Percentiles rank a stretch among this genome's conserved stretches.
phyloP scores from a whole-genome alignment of 176 grass and related monocot species.

The Oryza officinalis region DNA sequence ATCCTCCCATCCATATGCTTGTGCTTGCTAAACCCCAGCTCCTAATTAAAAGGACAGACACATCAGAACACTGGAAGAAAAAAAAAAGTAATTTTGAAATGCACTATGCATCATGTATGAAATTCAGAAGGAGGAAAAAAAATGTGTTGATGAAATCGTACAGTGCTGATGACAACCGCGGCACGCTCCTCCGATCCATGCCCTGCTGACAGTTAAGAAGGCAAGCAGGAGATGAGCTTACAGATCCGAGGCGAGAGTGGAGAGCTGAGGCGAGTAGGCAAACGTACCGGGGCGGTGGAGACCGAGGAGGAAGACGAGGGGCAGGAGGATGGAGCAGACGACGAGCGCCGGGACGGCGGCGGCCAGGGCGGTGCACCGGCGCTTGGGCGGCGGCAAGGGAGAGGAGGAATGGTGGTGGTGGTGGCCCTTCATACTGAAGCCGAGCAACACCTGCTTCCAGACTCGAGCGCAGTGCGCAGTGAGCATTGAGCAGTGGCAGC shows the following conservation, averaged over 20 bases:
- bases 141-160: background rate
- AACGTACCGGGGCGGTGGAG: conserved; percentile 59
- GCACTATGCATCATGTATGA: background rate
- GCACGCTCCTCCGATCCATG: conserved; percentile 48
- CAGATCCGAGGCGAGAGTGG: conserved; percentile 19
- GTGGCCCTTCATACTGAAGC: conserved; percentile 50
- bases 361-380: conserved; percentile 57
- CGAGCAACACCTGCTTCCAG: too few species aligned
- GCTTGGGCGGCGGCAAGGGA: conserved; percentile 42
- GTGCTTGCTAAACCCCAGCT: conserved; percentile 35
- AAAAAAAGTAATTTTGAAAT: background rate
- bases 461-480: background rate
- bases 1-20: conserved; percentile 38
- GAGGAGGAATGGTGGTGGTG: conserved; percentile 37
- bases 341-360: conserved; percentile 65
- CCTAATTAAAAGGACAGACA: background rate
- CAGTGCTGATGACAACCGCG: conserved; percentile 46
- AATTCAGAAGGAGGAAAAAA: too few species aligned
- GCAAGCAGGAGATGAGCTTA: background rate
- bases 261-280: background rate
- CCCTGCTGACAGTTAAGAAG: background rate
- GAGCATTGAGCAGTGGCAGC: background rate
- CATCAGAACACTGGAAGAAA: background rate
- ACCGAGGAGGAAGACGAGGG: conserved; percentile 68
- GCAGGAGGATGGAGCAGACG: conserved; percentile 69